Percentiles rank a stretch among this genome's conserved stretches.
phyloP scores from a whole-genome alignment of 768 basidiomycete species.

The Suillus spraguei region DNA sequence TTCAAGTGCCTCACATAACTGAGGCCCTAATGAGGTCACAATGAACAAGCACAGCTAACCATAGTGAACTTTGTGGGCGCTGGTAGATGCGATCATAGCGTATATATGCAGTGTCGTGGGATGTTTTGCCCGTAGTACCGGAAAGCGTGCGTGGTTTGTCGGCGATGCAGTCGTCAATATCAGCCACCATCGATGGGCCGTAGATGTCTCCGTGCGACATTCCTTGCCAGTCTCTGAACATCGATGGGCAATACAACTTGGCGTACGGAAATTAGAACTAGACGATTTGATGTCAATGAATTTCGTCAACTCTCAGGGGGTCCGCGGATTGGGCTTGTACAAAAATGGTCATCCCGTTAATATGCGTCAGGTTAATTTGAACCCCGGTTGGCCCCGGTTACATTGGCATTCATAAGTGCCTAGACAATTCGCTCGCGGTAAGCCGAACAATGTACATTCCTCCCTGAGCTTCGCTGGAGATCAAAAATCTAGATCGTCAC shows the following conservation, averaged over 20 bases:
- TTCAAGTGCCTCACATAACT: not conserved
- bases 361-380: not conserved
- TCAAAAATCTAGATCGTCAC: not conserved
- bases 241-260: not conserved
- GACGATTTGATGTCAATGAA: not conserved
- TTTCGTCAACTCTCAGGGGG: conserved; percentile 2
- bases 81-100: not conserved
- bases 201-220: not conserved
- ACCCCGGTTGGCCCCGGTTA: not conserved
- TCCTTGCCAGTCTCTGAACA: not conserved
- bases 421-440: not conserved
- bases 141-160: too few species aligned
- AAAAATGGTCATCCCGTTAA: not conserved
- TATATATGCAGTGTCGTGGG: not conserved
- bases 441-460: not conserved
- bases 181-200: not conserved
- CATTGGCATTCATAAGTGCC: not conserved
- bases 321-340: not conserved
- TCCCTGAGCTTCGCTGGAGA: not conserved
- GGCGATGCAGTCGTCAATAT: not conserved
- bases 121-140: conserved; percentile 1
- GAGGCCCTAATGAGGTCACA: too few species aligned
- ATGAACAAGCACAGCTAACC: conserved; percentile 1
- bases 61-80: not conserved
- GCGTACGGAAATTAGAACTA: not conserved